A percentile compares a stretch with the other conserved stretches of the same genome.
phyloP scores from a whole-genome alignment of 805 yeast species.

The Isabelozyma rhagii region DNA sequence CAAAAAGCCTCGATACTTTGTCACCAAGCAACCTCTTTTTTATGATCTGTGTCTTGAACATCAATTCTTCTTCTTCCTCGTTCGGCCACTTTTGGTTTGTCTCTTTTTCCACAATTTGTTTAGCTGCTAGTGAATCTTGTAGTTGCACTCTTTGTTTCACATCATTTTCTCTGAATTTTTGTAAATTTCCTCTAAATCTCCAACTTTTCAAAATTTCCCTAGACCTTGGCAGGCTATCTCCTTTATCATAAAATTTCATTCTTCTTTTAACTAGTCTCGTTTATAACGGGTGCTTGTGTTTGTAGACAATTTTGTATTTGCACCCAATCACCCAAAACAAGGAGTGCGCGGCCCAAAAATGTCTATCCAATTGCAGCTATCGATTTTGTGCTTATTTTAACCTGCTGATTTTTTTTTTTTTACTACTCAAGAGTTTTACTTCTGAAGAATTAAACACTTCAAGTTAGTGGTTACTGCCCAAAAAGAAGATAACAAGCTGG shows the following conservation, averaged over 20 bases:
- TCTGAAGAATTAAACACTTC: background rate
- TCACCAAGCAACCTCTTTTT: background rate
- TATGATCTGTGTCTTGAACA: constrained; percentile 11
- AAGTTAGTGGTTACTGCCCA: too few species aligned
- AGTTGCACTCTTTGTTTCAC: background rate
- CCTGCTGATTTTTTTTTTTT: background rate
- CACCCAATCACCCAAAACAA: background rate
- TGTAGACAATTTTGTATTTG: background rate
- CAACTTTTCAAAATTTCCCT: background rate
- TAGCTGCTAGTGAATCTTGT: too few species aligned
- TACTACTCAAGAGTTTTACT: background rate
- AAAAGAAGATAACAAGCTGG: background rate
- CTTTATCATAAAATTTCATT: background rate
- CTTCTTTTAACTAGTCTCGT: background rate
- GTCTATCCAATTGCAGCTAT: background rate
- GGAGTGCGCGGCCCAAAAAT: background rate
- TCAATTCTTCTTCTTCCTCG: constrained; percentile 10
- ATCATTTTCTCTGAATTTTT: background rate
- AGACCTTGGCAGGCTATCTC: background rate
- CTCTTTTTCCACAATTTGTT: too few species aligned
- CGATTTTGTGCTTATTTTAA: background rate
- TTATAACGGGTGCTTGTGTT: background rate
- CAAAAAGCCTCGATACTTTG: too few species aligned
- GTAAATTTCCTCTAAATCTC: background rate
- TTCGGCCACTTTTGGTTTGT: background rate